A percentile compares a stretch with the other conserved stretches of the same genome.
phyloP scores from a whole-genome alignment of 306 rosid genomes.

The Acacia crassicarpa region DNA sequence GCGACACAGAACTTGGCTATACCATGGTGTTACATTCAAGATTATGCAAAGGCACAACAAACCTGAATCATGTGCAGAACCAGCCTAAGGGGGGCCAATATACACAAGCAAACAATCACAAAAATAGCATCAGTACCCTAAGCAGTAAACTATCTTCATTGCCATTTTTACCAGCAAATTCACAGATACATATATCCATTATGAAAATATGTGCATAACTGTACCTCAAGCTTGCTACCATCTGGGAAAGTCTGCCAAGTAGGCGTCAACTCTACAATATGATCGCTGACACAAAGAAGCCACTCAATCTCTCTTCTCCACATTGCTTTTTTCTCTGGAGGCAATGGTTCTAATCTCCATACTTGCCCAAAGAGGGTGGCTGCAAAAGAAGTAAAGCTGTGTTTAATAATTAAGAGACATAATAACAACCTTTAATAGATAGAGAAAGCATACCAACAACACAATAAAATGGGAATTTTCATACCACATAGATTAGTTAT shows the following conservation, averaged over 20 bases:
- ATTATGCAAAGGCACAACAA: neutral
- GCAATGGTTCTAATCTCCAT: constrained; percentile 89
- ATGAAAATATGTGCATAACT: neutral
- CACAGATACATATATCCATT: neutral
- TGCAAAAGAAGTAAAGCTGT: constrained; percentile 28
- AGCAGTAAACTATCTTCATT: neutral
- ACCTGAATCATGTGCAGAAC: neutral
- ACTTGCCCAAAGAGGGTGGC: constrained; percentile 91
- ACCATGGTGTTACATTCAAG: neutral
- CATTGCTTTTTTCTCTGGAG: constrained; percentile 66
- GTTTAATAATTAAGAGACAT: neutral
- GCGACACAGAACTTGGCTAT: neutral
- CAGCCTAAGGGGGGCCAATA: neutral
- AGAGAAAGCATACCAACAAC: neutral
- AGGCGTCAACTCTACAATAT: constrained; percentile 81
- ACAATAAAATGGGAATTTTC: neutral
- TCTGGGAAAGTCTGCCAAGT: constrained; percentile 88
- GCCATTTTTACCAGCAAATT: neutral
- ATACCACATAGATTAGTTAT: constrained; percentile 90
- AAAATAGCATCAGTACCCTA: neutral
- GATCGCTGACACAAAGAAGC: constrained; percentile 85
- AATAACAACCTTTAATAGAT: neutral
- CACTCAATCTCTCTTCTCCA: constrained; percentile 94
- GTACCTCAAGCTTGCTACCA: constrained; percentile 90
- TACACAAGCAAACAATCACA: neutral